phyloP scores from a whole-genome alignment of 1,284 basidiomycete genomes.

The Marasmius tenuissimus region DNA sequence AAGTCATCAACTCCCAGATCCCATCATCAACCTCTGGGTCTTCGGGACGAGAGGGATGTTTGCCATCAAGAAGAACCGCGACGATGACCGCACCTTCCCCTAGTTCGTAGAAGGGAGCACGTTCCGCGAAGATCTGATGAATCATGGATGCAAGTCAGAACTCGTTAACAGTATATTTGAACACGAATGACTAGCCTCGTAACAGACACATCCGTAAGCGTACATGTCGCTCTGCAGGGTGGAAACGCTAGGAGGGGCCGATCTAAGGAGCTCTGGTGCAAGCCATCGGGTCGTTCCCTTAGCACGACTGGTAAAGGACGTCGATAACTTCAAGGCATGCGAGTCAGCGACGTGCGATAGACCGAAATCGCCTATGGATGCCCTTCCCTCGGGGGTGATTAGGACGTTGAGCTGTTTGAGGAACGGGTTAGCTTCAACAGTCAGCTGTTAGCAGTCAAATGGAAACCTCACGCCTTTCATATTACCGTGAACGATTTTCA shows the following conservation, averaged over 20 bases:
- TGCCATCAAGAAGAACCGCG: not conserved
- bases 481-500: slow-evolving; percentile 36
- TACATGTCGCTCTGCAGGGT: not conserved
- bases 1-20: not conserved
- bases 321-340: not conserved
- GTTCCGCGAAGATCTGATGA: not conserved
- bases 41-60: not conserved
- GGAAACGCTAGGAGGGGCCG: not conserved
- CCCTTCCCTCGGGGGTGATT: not conserved
- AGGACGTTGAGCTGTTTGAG: not conserved
- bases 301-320: not conserved
- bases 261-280: not conserved
- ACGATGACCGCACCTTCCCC: not conserved
- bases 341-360: not conserved
- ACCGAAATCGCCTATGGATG: not conserved
- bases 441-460: not conserved
- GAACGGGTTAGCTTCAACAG: not conserved
- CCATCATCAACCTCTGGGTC: not conserved
- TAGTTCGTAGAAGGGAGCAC: not conserved
- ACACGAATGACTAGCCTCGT: not conserved
- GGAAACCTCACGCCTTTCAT: slow-evolving; percentile 32
- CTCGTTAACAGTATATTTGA: not conserved
- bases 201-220: not conserved
- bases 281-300: not conserved
- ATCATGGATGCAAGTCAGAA: not conserved